phyloP scores from a whole-genome alignment of 2,329 filamentous ascomycete genomes.

The Arthrinium puccinioides region DNA sequence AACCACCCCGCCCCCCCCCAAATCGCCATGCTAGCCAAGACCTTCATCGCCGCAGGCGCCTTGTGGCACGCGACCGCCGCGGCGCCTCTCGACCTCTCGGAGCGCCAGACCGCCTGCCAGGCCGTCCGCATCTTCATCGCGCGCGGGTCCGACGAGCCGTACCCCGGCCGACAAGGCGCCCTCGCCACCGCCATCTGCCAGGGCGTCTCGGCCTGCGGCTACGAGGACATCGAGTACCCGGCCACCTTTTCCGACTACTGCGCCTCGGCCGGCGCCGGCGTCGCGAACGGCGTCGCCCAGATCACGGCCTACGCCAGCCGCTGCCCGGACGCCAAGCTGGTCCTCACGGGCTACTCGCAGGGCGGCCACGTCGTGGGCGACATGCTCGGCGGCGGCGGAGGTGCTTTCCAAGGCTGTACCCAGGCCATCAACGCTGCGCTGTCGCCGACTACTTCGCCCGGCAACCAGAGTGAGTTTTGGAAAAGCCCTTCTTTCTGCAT shows the following conservation, averaged over 20 bases:
- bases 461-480: conserved; percentile 1
- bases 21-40: conserved; percentile 1
- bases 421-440: conserved; percentile 3
- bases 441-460: conserved; percentile 3
- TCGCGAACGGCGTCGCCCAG: neutral
- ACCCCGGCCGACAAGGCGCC: conserved; percentile 2
- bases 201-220: neutral
- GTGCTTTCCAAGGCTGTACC: neutral
- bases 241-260: conserved; percentile 2
- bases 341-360: conserved; percentile 2
- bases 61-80: neutral
- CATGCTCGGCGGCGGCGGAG: neutral
- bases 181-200: conserved; percentile 1
- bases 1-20: too few species aligned
- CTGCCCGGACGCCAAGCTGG: neutral
- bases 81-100: neutral
- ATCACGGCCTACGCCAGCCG: neutral
- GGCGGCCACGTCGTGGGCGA: conserved; percentile 3
- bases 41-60: conserved; percentile 2
- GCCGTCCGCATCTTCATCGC: conserved; percentile 2
- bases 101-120: conserved; percentile 3
- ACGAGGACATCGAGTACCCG: conserved; percentile 3
- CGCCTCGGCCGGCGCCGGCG: neutral
- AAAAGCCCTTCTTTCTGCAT: too few species aligned
- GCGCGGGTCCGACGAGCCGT: conserved; percentile 1